These are phyloP conservation scores for Tetrahymena thermophila DNA, from an alignment of 73 alveolate genomes.

Conservation along the genomic window DNA sequence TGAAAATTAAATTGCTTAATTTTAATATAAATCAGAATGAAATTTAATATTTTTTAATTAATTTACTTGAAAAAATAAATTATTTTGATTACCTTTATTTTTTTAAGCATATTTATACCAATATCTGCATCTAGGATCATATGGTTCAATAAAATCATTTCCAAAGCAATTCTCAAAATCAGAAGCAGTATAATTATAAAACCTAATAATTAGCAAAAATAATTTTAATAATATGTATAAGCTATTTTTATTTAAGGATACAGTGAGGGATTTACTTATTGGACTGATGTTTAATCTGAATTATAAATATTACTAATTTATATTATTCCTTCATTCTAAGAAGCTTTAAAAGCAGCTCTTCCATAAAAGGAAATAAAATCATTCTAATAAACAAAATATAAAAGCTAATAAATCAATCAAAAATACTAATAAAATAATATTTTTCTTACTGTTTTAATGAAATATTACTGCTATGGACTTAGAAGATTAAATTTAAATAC, in stretches of 20 bases:
- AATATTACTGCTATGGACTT: background rate
- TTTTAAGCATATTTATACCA: background rate
- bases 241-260: too few relatives aligned
- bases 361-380: background rate
- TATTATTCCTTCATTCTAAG: background rate
- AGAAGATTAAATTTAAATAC: background rate
- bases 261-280: background rate
- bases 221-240: too few relatives aligned
- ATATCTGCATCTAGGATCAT: background rate
- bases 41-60: too few relatives aligned
- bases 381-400: background rate
- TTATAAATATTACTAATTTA: too few relatives aligned
- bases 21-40: too few relatives aligned
- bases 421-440: too few relatives aligned
- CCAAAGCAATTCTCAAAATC: background rate
- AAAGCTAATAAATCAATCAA: too few relatives aligned
- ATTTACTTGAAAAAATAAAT: too few relatives aligned
- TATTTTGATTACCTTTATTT: background rate
- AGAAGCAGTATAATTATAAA: background rate
- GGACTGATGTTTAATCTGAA: background rate
- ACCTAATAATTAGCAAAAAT: background rate
- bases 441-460: background rate
- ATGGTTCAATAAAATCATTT: background rate
- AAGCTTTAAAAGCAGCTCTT: background rate
- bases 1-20: too few relatives aligned